Evolutionary conservation across 306 rosid species (phyloP).

Genomic region (Glycine soja): DNA sequence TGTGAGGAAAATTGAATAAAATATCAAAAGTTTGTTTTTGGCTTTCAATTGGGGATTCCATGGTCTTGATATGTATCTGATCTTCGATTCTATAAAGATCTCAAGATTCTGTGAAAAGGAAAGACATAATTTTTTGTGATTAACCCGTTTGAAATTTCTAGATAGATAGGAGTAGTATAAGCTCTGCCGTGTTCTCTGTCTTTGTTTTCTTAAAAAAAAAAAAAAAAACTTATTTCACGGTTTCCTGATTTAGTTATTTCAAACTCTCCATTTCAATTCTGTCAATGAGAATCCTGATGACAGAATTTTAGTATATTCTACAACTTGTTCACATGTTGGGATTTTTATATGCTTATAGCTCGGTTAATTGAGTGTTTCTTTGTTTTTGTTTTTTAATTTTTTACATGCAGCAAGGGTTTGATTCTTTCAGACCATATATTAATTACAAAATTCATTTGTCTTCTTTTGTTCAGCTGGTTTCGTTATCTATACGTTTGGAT

Average conservation of each 20-base stretch:
- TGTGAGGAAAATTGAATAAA: conserved; percentile 26
- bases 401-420: conserved; percentile 44
- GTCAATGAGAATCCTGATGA: conserved; percentile 59
- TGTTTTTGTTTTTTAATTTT: neutral
- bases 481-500: conserved; percentile 39
- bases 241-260: conserved; percentile 42
- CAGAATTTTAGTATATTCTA: conserved; percentile 57
- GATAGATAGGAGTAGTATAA: no score
- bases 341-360: no score
- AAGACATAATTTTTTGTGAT: conserved; percentile 19
- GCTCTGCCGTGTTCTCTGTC: neutral
- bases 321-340: conserved; percentile 59
- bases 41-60: conserved; percentile 44
- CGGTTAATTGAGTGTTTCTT: no score
- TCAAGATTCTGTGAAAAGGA: conserved; percentile 36
- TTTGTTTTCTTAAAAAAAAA: conserved; percentile 8
- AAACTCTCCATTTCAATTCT: conserved; percentile 49
- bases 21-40: conserved; percentile 10
- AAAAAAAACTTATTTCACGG: neutral
- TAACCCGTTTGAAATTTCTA: no score
- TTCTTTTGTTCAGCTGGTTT: conserved; percentile 68
- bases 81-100: conserved; percentile 18
- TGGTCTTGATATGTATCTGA: conserved; percentile 33
- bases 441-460: conserved; percentile 51
- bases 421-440: conserved; percentile 48